Base-by-base conservation (phyloP, 2,329 filamentous ascomycete species). In the Dactylella cylindrospora region DNA sequence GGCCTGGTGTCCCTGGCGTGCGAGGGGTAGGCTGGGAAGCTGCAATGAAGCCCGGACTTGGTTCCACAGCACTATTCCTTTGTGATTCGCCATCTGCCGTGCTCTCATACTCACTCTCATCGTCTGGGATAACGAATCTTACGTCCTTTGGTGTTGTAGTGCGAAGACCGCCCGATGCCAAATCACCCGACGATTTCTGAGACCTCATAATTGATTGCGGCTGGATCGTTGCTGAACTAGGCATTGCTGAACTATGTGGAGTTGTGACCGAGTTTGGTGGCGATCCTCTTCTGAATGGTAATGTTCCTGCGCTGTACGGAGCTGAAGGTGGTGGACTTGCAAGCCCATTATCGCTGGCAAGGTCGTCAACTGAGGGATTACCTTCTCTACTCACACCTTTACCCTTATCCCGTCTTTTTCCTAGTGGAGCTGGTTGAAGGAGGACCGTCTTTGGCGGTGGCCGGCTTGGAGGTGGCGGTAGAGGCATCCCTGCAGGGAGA, bases 171-270 rank as follows among this genome's bases (percentile, higher is more conserved):
- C 50, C 59, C 19, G 59, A 64, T 12, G 59, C 59, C 5, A 64
- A 33, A 36, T 64, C 59, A n/a, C 59, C 59, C n/a, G 59, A 57
- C 17, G 59, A 64, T 46, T 64, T 64, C 32, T 64, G 59, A 12
- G 59, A 55, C 38, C 59, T 45, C 59, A 64, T 55, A 36, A 64
- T 64, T n/a, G 59, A 64, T 17, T 64, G 59, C 8, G 59, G 59
- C 6, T 55, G 51, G 22, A 57, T 62, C 15, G 22, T 51, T n/a
- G 50, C 59, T 23, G 59, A 64, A 12, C 39, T 28, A 6, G 59
- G 51, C 28, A 57, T 49, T 4, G 39, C 51, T 28, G 59, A 57
- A 19, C 50, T 55, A 36, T 64, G 59, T 13, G 59, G 59, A 13
- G 59, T 62, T 10, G 57, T 62, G 20, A 41, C 25, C 8, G 57